Evolutionary conservation across 2,329 filamentous ascomycete genomes (phyloP), one percentile per base, ranked within the genome.

Genomic region (Trematosphaeria pertusa): DNA sequence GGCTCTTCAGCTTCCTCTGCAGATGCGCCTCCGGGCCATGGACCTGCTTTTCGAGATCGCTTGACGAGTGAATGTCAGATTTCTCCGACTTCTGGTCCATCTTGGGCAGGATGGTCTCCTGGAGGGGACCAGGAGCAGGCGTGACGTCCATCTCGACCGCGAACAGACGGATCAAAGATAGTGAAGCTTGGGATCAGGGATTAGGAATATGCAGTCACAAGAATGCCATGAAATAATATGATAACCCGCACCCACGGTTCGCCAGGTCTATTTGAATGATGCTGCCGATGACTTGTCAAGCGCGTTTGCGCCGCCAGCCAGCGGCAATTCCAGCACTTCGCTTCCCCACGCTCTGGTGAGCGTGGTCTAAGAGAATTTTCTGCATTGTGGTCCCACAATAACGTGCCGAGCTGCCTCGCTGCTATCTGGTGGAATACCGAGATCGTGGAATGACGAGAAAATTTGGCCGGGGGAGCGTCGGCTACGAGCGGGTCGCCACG

Each of bases 41-140:
- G 22, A 43, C 46, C 54, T 71, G 67, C 59, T 73, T 72, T 59
- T 73, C 71, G 8, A 67, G 34, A 50, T 73, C 70, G 43, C 53
- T 64, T 17, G 56, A 52, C 34, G 65, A 66, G 37, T 56, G 56
- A 8, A 59, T 32, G 31, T 60, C 46, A 41, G 66, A 67, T 53
- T 70, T 71, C 48, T 65, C 59, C 17, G 65, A 67, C 26, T 43
- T 48, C 34, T 59, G 44, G 35, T 68, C 66, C 52, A 54, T 59
- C 49, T 65, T 67, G 14, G 65, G 61, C 18, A 48, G 34, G 38
- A 65, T 60, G 34, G 51, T 55, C 37, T 62, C 65, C 46, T 51
- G 33, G 34, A 50, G 47, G 44, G 53, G 47, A 28, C 30, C 35
- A 10, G 22, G 14, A 18, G 30, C 32, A 21, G 45, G 36, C 11